Evolutionary conservation across 106 monocot species (phyloP).

Genomic region (Agapanthus africanus): DNA sequence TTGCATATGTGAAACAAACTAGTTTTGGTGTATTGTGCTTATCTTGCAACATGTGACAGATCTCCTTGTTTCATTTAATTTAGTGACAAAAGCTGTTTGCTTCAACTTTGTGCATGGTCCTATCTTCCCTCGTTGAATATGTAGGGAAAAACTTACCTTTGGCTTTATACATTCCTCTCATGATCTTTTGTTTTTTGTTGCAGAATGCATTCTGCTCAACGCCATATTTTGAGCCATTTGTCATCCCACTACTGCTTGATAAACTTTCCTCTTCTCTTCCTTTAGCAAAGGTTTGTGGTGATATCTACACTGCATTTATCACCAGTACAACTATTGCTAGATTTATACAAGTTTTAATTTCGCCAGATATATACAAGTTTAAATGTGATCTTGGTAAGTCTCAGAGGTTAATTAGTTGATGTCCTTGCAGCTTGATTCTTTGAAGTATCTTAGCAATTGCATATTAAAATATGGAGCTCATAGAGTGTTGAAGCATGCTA

Average conservation of each 20-base stretch:
- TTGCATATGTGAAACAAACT: not conserved
- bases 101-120: not conserved
- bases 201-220: constrained; percentile 78
- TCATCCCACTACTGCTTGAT: constrained; percentile 80
- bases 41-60: not conserved
- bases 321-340: not conserved
- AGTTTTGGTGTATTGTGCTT: constrained; percentile 4
- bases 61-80: not conserved
- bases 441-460: constrained; percentile 79
- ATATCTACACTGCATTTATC: not conserved
- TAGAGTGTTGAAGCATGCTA: constrained; percentile 62
- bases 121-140: too few species aligned
- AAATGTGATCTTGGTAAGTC: not conserved
- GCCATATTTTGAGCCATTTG: constrained; percentile 77
- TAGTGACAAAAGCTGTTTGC: not conserved
- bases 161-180: not conserved
- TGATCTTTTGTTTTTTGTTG: constrained; percentile 11
- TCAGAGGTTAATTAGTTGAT: constrained; percentile 5
- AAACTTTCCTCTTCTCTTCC: constrained; percentile 90
- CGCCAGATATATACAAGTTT: not conserved
- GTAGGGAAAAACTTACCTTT: constrained; percentile 6
- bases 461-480: constrained; percentile 54
- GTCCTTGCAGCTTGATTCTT: constrained; percentile 83
- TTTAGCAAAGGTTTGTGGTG: constrained; percentile 72
- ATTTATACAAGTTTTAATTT: not conserved